Base-by-base conservation (phyloP, 495 filamentous ascomycete species). In the Podospora pseudopauciseta region DNA sequence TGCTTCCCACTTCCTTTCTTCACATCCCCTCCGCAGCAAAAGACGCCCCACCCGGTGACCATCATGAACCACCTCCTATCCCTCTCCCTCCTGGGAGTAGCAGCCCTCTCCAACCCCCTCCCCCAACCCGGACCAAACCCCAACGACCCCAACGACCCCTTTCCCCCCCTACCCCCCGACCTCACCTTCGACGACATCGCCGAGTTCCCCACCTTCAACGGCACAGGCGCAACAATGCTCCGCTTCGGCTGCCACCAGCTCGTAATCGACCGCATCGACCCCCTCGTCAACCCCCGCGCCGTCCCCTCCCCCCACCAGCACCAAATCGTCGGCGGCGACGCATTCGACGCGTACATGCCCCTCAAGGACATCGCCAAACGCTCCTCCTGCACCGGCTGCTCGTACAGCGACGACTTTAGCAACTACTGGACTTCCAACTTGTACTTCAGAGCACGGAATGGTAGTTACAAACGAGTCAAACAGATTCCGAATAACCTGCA, bases 221-320 rank as follows among this genome's bases (percentile, higher is more conserved):
- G 55, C 55, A 58, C 55, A 19, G 55, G 55, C 55, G n/a, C 55
- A 18, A 58, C 60, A 2, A 62, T 62, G 60, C 30, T 62, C 19
- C 60, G 60, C 23, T 62, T 62, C 30, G 60, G 60, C 23, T 62
- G 60, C 30, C 30, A 28, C 26, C 60, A 62, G 27, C 26, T 62
- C 60, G 60, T 62, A 26, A 62, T 62, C 30, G 60, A 62, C 23
- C 60, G 60, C 16, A 19, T 62, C 30, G 60, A 62, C 30, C 60
- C 60, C 60, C 60, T 62, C 30, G 60, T 62, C 19, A 62, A 62
- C 27, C 60, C 60, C 30, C 18, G 60, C 60, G 23, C 30, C 26
- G 16, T 30, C 60, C 60, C 60, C 18, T 62, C 60, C 13, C 26
- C 30, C 30, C 60, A 62, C 60, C 23, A 30, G 60, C 60, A 62